Evolutionary conservation across 768 basidiomycete species (phyloP).

Genomic region (Coprinopsis sp.): DNA sequence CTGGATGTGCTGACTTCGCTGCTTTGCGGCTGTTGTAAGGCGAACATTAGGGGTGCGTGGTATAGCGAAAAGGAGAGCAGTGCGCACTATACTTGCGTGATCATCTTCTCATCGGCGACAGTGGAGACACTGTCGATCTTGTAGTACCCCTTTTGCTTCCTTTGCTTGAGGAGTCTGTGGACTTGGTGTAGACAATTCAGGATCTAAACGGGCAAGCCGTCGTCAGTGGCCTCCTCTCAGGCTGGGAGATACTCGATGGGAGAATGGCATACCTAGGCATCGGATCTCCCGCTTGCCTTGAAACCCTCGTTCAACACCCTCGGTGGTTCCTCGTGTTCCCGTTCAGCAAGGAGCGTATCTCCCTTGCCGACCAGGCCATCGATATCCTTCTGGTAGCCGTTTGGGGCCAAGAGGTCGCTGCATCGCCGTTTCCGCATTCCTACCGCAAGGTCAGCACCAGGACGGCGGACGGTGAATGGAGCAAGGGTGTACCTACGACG

Average conservation of each 20-base stretch:
- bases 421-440: constrained; percentile 62
- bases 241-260: constrained; percentile 1
- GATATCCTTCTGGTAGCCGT: constrained; percentile 62
- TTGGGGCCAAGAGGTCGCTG: constrained; percentile 60
- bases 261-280: constrained; percentile 57
- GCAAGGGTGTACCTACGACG: too few species aligned
- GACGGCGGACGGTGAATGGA: too few species aligned
- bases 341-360: constrained; percentile 65
- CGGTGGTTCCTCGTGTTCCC: constrained; percentile 87
- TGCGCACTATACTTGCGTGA: constrained; percentile 95
- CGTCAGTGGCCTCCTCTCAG: constrained; percentile 4
- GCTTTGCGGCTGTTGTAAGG: too few species aligned
- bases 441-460: too few species aligned
- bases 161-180: constrained; percentile 83
- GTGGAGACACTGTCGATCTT: constrained; percentile 86
- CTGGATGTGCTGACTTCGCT: constrained; percentile 85
- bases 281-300: constrained; percentile 70
- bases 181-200: constrained; percentile 73
- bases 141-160: constrained; percentile 92
- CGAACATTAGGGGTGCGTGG: too few species aligned
- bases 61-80: too few species aligned
- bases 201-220: constrained; percentile 44
- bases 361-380: constrained; percentile 75
- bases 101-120: constrained; percentile 83
- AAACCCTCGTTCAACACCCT: constrained; percentile 74